Evolutionary conservation across 768 basidiomycete genomes (phyloP), one percentile per base, ranked within the genome.

Genomic region (Panus rudis): DNA sequence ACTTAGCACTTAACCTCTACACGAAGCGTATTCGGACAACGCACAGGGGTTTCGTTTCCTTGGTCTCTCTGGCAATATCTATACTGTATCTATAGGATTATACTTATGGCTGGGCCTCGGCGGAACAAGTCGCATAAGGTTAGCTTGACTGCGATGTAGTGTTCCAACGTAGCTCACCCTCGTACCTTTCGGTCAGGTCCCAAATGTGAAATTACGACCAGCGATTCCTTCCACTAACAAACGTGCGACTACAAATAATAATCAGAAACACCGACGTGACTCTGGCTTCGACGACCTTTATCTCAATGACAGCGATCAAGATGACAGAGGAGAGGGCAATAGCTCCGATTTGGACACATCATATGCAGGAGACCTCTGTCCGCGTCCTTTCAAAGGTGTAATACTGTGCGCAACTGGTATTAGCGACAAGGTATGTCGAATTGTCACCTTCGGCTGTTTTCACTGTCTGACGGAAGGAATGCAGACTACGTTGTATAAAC

Each of bases 201-300:
- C 87, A 2, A 84, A 83, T 67, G 87, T 89, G 49, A 87, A 82
- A 50, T 73, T 90, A 47, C 78, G 87, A 16, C 86, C 86, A 3
- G 78, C 63, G 41, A 52, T 45, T 16, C 55, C 56, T 10, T 35
- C 49, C 10, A 37, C 56, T 13, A 70, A 60, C 47, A 63, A 60
- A 65, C 73, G 63, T 41, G 65, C 49, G 4, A 64, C 42, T 75
- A 80, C 22, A 28, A 22, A 19, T 48, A 76, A 14, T 14, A 35
- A 68, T 3, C 79, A 78, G 50, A 42, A 60, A 2, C 69, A 62
- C 38, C 75, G 67, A 49, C 70, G 74, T 46, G 62, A 71, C 22
- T 62, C 64, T 13, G 58, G 69, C 34, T 57, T 63, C 6, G 79
- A 76, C 52, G n/a, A n/a, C n/a, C n/a, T n/a, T n/a, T n/a, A n/a